Evolutionary conservation across 23 red algal species (phyloP).

Genomic region (Cyanidium caldarium): DNA sequence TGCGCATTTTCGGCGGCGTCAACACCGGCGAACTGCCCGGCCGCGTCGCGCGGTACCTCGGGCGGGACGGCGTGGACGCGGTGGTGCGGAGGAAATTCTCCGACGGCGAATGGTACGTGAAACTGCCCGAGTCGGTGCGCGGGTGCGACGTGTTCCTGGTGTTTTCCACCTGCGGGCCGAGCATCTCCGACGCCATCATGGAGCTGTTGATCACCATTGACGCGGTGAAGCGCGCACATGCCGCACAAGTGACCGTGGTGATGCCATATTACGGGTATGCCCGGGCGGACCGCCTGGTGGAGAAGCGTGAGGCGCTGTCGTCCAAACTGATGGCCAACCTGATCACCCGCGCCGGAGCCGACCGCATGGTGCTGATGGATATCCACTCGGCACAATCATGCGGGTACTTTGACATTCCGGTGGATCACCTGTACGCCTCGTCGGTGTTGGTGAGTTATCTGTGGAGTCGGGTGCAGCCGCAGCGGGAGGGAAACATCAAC

Average conservation of each 20-base stretch:
- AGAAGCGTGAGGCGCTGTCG: conserved; percentile 24
- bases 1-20: conserved; percentile 18
- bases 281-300: conserved; percentile 23
- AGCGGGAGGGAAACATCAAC: background rate
- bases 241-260: conserved; percentile 30
- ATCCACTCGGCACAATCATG: conserved; percentile 39
- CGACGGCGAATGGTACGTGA: conserved; percentile 32
- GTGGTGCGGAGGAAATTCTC: conserved; percentile 14
- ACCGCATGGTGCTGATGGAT: conserved; percentile 31
- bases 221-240: conserved; percentile 17
- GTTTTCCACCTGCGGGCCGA: conserved; percentile 13
- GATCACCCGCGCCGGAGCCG: conserved; percentile 16
- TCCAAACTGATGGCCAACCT: conserved; percentile 28
- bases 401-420: conserved; percentile 39
- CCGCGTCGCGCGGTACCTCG: conserved; percentile 21
- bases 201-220: conserved; percentile 38
- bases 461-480: background rate
- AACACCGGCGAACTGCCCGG: conserved; percentile 12
- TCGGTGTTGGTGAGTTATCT: conserved; percentile 21
- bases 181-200: conserved; percentile 19
- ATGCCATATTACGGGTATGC: conserved; percentile 37
- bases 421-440: conserved; percentile 39
- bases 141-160: conserved; percentile 32
- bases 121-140: conserved; percentile 26
- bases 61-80: background rate